Evolutionary conservation across 805 yeast species (phyloP).

Genomic region (Cyberlindnera veronae): DNA sequence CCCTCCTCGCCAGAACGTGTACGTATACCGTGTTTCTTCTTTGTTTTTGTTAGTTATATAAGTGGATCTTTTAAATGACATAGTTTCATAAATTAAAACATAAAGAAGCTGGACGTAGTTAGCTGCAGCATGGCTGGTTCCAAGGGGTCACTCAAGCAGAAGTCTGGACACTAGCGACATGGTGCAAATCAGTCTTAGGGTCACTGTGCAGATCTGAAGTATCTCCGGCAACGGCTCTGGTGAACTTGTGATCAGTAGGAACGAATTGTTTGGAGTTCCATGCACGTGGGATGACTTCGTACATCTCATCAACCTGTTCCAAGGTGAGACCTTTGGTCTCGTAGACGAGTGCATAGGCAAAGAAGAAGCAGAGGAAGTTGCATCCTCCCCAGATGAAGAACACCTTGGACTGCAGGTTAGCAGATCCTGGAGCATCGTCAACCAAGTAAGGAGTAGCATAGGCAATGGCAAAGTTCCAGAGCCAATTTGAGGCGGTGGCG

Average conservation of each 20-base stretch:
- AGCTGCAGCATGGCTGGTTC: too few species aligned
- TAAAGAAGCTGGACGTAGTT: too few species aligned
- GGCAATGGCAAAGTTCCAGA: conserved; percentile 73
- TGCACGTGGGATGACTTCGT: conserved; percentile 34
- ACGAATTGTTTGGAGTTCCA: conserved; percentile 32
- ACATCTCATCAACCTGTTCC: conserved; percentile 66
- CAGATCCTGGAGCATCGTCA: conserved; percentile 58
- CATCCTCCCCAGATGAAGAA: conserved; percentile 79
- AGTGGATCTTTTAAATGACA: too few species aligned
- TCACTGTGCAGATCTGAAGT: conserved; percentile 4
- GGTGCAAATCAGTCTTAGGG: background rate
- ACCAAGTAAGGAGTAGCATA: conserved; percentile 72
- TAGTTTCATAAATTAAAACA: too few species aligned
- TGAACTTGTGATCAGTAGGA: conserved; percentile 34
- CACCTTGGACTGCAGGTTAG: conserved; percentile 58
- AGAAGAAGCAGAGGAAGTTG: conserved; percentile 51
- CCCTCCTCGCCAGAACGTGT: too few species aligned
- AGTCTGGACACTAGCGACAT: conserved; percentile 4
- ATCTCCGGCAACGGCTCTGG: conserved; percentile 15
- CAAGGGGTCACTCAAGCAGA: too few species aligned
- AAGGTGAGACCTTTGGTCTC: conserved; percentile 67
- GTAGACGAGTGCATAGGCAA: conserved; percentile 52
- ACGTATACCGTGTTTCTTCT: too few species aligned
- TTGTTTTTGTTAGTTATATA: too few species aligned
- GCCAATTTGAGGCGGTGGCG: conserved; percentile 77